Evolutionary conservation across 495 filamentous ascomycete genomes (phyloP).

Genomic region (Tuber calosporum): DNA sequence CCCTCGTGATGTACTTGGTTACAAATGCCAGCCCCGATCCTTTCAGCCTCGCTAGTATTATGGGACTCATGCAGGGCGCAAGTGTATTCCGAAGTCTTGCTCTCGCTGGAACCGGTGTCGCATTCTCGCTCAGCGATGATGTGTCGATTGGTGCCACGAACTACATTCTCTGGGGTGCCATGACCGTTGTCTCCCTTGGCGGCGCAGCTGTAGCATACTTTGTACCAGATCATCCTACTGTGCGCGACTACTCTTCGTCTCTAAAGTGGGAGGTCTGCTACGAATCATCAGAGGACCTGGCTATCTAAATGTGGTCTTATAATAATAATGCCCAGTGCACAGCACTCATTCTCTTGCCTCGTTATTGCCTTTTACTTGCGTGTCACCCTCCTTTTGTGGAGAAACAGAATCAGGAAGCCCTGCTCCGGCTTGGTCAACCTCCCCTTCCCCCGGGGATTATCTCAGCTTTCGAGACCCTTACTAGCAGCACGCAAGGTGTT

Average conservation of each 20-base stretch:
- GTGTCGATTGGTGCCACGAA: slow-evolving; percentile 43
- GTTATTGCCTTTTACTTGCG: background rate
- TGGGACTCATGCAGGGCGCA: slow-evolving; percentile 47
- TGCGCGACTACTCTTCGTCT: slow-evolving; percentile 44
- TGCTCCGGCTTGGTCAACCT: background rate
- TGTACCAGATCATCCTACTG: slow-evolving; percentile 45
- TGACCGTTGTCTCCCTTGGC: slow-evolving; percentile 42
- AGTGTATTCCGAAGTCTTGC: slow-evolving; percentile 46
- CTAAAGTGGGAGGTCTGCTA: slow-evolving; percentile 48
- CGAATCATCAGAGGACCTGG: slow-evolving; percentile 41
- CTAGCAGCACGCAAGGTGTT: background rate
- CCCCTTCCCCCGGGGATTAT: background rate
- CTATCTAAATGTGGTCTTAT: slow-evolving; percentile 5
- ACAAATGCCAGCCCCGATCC: slow-evolving; percentile 48
- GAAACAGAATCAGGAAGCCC: background rate
- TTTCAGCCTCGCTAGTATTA: slow-evolving; percentile 46
- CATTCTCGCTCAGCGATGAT: slow-evolving; percentile 45
- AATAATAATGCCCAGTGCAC: background rate
- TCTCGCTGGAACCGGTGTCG: slow-evolving; percentile 45
- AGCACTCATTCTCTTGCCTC: background rate
- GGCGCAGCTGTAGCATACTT: slow-evolving; percentile 46
- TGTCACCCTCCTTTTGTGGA: background rate
- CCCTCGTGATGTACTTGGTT: slow-evolving; percentile 45
- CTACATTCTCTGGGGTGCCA: slow-evolving; percentile 43
- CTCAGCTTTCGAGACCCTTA: background rate